Evolutionary conservation across 2,329 filamentous ascomycete genomes (phyloP), one percentile per base, ranked within the genome.

Genomic region (Penicillium janthinellum): DNA sequence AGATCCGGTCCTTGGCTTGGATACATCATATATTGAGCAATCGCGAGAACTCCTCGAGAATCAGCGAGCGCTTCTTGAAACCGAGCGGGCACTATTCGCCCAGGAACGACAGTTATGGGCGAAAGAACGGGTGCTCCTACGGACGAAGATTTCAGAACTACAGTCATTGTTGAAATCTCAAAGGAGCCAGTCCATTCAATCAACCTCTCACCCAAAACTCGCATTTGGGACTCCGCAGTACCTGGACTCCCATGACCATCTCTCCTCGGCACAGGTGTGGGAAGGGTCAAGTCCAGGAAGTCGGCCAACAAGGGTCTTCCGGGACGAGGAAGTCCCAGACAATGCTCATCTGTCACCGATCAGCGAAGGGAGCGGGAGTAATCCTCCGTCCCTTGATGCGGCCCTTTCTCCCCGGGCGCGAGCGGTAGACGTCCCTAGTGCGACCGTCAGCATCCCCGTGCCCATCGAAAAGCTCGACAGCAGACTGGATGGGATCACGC

Each of bases 401-500:
- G 76, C 77, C 12, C 69, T 79, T 20, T 78, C 77, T 5, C 74
- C 76, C 4, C 69, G 70, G 47, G 69, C 73, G 38, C 75, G 67
- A 53, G 67, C 73, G 22, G 67, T 65, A 34, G 78, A 78, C 52
- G 67, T 67, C 8, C 59, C 67, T 11, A 56, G 62, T 10, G 56
- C 66, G 12, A 67, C 66, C 58, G 62, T 73, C 52, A 72, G 75
- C 37, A 69, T 79, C 8, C 73, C 78, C 2, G 76, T 81, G 53
- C 79, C 78, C 3, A 78, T 81, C 57, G 78, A 80, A 64, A 75
- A 78, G 63, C 70, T 81, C 38, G 79, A 81, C 63, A 79, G 74
- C 54, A 75, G 70, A 34, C 70, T 81, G 1, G 79, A 81, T 59
- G 79, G 79, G 5, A 81, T 81, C 58, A 81, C 75, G 5, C 71